phyloP scores from a whole-genome alignment of 805 yeast genomes.

The Cyberlindnera xylosilytica region DNA sequence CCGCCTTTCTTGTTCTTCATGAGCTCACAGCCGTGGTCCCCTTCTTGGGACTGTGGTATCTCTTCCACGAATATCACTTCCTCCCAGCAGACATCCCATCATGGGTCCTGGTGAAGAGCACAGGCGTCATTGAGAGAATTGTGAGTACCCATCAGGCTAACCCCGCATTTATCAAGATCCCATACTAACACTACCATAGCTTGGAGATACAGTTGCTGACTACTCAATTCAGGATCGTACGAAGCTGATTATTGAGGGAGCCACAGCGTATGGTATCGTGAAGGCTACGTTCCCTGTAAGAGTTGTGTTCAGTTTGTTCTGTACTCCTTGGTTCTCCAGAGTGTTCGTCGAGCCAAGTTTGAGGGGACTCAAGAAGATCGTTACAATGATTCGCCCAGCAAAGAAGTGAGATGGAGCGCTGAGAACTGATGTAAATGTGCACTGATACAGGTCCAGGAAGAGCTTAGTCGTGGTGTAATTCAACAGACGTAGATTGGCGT shows the following conservation, averaged over 20 bases:
- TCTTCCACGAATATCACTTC: slow-evolving; percentile 52
- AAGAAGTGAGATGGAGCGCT: no score
- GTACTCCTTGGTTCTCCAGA: slow-evolving; percentile 58
- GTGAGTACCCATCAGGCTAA: slow-evolving; percentile 29
- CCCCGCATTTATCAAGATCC: slow-evolving; percentile 4
- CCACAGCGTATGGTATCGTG: slow-evolving; percentile 68
- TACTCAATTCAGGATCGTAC: slow-evolving; percentile 48
- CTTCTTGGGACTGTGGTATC: slow-evolving; percentile 63
- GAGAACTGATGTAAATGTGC: not conserved
- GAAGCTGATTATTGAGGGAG: slow-evolving; percentile 63
- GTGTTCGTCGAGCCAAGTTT: slow-evolving; percentile 46
- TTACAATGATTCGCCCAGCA: not conserved
- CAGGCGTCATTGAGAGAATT: slow-evolving; percentile 51
- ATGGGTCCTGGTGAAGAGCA: slow-evolving; percentile 59
- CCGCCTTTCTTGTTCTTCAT: slow-evolving; percentile 66
- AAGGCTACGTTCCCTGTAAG: slow-evolving; percentile 58
- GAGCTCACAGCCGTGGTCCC: slow-evolving; percentile 77
- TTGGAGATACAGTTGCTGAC: slow-evolving; percentile 27
- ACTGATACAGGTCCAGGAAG: no score
- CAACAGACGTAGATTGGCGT: no score
- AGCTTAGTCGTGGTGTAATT: no score
- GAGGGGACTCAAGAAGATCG: slow-evolving; percentile 10
- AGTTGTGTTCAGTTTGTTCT: slow-evolving; percentile 43
- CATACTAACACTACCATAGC: slow-evolving; percentile 16
- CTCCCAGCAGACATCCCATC: slow-evolving; percentile 55